A percentile compares a stretch with the other conserved stretches of the same genome.
These are phyloP conservation scores for Sporothrix dimorphospora DNA, from an alignment of 2,329 filamentous ascomycete species.

Conservation along the genomic window DNA sequence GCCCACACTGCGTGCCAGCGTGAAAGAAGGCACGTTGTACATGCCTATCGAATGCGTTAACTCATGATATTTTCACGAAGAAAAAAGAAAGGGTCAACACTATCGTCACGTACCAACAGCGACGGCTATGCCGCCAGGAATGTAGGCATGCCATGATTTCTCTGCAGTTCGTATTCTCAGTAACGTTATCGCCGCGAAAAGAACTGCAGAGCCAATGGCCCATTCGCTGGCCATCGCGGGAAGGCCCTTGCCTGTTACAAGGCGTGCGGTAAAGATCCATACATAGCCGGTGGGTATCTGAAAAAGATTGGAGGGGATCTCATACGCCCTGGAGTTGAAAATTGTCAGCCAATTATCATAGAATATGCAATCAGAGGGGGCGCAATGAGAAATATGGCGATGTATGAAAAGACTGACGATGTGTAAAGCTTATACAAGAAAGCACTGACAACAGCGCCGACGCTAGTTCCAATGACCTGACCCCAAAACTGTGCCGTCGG, in stretches of 20 bases:
- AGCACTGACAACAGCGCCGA: slow-evolving; percentile 83
- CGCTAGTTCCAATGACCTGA: slow-evolving; percentile 85
- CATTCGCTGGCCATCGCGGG: slow-evolving; percentile 82
- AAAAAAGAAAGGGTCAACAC: slow-evolving; percentile 29
- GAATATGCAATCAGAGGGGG: neutral
- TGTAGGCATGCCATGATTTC: slow-evolving; percentile 69
- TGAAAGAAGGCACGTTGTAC: slow-evolving; percentile 98
- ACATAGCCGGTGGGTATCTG: slow-evolving; percentile 94
- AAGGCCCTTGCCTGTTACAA: slow-evolving; percentile 88
- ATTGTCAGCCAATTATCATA: neutral
- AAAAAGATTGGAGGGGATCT: slow-evolving; percentile 85
- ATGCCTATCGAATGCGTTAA: slow-evolving; percentile 62
- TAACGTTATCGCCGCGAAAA: slow-evolving; percentile 74
- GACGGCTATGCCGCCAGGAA: slow-evolving; percentile 94
- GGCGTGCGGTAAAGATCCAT: slow-evolving; percentile 93
- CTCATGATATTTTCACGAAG: neutral
- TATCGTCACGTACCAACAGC: slow-evolving; percentile 70
- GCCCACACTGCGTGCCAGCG: slow-evolving; percentile 81
- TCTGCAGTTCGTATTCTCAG: slow-evolving; percentile 63
- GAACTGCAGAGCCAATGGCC: slow-evolving; percentile 70
- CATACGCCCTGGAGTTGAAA: slow-evolving; percentile 66
- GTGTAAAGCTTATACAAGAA: slow-evolving; percentile 90
- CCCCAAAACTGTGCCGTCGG: slow-evolving; percentile 97
- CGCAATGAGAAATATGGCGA: neutral
- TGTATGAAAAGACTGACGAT: slow-evolving; percentile 42